Conservation (phyloP, 177 flowering plant genomes). For the Vitis hybrid region DNA sequence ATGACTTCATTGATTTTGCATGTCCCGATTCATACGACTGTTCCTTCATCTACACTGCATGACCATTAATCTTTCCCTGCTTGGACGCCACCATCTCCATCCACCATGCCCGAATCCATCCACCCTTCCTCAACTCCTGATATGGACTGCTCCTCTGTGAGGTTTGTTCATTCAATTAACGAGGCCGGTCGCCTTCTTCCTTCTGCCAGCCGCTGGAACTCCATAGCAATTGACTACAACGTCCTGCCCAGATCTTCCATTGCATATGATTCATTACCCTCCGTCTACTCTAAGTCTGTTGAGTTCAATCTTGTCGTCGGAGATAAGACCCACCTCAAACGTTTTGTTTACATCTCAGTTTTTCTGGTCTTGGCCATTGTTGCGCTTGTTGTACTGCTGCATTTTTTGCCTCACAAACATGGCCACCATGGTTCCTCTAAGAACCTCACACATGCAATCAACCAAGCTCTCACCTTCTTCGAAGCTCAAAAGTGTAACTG, state of each 20-base stretch:
- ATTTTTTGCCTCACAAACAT: slow-evolving; percentile 39
- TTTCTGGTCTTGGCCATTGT: slow-evolving; percentile 19
- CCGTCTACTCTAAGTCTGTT: slow-evolving; percentile 43
- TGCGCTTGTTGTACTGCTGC: slow-evolving; percentile 21
- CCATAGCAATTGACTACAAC: slow-evolving; percentile 37
- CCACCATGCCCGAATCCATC: slow-evolving; percentile 11
- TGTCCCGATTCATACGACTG: not conserved
- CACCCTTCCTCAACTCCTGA: slow-evolving; percentile 1
- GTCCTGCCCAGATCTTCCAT: slow-evolving; percentile 17
- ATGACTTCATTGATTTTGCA: not conserved
- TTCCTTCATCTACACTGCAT: not conserved
- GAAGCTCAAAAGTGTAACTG: slow-evolving; percentile 70
- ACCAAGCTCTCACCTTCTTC: slow-evolving; percentile 58
- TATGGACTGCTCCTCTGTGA: not conserved
- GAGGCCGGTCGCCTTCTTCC: slow-evolving; percentile 50
- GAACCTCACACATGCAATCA: slow-evolving; percentile 46
- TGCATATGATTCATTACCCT: slow-evolving; percentile 27
- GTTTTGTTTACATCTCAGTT: slow-evolving; percentile 29
- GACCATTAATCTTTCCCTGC: not conserved
- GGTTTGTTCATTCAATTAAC: slow-evolving; percentile 34
- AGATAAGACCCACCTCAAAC: slow-evolving; percentile 31
- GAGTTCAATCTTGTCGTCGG: slow-evolving; percentile 41
- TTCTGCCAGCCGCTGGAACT: slow-evolving; percentile 55
- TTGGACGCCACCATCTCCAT: not conserved
- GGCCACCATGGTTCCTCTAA: slow-evolving; percentile 21